Evolutionary conservation across 1,139 yeast species (phyloP), one percentile per base, ranked within the genome.

Genomic region (Zygoascus hellenicus): DNA sequence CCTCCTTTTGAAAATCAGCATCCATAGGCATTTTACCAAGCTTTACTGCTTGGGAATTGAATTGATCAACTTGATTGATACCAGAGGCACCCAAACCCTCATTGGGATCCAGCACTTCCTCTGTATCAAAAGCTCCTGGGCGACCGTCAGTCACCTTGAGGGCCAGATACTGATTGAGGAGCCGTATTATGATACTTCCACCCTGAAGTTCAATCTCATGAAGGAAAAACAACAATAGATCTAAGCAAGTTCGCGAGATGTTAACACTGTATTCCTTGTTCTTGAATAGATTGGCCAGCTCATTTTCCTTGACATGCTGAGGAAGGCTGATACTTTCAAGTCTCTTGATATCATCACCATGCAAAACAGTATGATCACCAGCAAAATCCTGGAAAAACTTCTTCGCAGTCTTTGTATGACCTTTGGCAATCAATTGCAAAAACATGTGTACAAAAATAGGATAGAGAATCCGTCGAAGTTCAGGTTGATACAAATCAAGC

Each of bases 181-280:
- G 76, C 55, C 96, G 74, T 48, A 92, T 87, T 48, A 90, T 73
- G 41, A 90, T 77, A 2, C 94, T 84, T 3, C 98, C 98, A 34
- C 97, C 97, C 46, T 83, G 83, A 7, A 87, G 85, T 66, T 89
- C 97, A 61, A 88, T 87, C 61, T 92, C 97, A 63, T 88, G 95
- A 49, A 94, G 69, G 58, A 89, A 92, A 63, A 87, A 87, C 46
- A 94, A 71, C 56, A 92, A 74, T 56, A 92, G 70, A 61, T 89
- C 94, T 60, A 92, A 75, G 3, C 96, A 80, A 0, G 97, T 89
- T 54, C 86, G 82, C 11, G 96, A 84, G 39, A 92, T 81, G 42
- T 80, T 76, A 19, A 92, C 73, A 48, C 80, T 74, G 66, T 89
- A 92, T 61, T 85, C 83, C 67, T 84, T 80, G 38, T 75, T 71